phyloP scores from a whole-genome alignment of 2,329 filamentous ascomycete species.

The Fusarium fracticaudum region DNA sequence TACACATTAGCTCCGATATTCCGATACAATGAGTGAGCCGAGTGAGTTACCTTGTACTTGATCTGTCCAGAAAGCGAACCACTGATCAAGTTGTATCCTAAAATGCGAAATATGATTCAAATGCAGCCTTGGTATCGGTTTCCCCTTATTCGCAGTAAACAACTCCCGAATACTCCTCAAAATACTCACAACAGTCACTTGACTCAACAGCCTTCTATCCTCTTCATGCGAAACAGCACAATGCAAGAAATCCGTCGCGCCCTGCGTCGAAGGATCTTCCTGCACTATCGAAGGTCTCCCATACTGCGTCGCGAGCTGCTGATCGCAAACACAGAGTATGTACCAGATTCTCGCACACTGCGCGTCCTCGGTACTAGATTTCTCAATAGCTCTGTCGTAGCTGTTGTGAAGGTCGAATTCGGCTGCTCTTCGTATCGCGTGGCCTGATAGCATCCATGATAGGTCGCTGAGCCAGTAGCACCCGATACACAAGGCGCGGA shows the following conservation, averaged over 20 bases:
- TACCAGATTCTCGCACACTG: constrained; percentile 69
- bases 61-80: constrained; percentile 48
- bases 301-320: constrained; percentile 69
- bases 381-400: constrained; percentile 49
- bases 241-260: constrained; percentile 63
- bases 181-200: constrained; percentile 66
- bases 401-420: constrained; percentile 55
- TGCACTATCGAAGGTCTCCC: constrained; percentile 65
- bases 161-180: constrained; percentile 62
- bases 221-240: constrained; percentile 59
- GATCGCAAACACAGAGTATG: constrained; percentile 66
- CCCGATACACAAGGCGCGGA: constrained; percentile 68
- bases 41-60: constrained; percentile 36
- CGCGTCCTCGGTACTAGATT: constrained; percentile 47
- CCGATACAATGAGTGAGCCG: rapidly evolving
- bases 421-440: constrained; percentile 57
- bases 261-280: constrained; percentile 64
- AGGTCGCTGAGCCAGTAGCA: constrained; percentile 70
- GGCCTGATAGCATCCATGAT: constrained; percentile 68
- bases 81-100: constrained; percentile 48
- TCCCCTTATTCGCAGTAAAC: constrained; percentile 64
- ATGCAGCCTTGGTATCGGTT: constrained; percentile 60
- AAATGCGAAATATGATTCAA: constrained; percentile 55
- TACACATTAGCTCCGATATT: not conserved
- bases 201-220: constrained; percentile 64